Conservation (phyloP, 768 basidiomycete genomes). For the Lentinula edodes region DNA sequence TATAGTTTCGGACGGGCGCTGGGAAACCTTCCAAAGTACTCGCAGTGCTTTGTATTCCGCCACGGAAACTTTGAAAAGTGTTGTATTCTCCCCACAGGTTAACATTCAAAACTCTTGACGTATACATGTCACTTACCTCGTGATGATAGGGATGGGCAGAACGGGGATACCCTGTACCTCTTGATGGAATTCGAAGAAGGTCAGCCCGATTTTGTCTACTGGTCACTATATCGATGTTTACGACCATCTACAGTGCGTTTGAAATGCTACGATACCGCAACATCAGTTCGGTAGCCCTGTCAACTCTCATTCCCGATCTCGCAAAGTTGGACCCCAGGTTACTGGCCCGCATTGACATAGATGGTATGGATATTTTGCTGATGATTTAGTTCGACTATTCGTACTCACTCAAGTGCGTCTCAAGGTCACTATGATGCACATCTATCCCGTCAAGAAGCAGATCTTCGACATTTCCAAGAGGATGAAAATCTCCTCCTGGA, state of each 20-base stretch:
- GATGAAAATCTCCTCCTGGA: constrained; percentile 73
- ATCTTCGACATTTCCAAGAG: constrained; percentile 65
- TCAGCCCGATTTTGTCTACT: constrained; percentile 12
- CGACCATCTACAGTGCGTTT: constrained; percentile 52
- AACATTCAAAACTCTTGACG: background rate
- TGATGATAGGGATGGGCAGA: constrained; percentile 29
- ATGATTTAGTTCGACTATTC: background rate
- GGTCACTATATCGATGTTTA: background rate
- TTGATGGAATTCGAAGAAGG: constrained; percentile 41
- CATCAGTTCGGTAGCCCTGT: constrained; percentile 39
- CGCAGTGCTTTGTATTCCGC: constrained; percentile 27
- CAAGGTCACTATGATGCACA: constrained; percentile 59
- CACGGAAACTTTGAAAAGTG: constrained; percentile 28
- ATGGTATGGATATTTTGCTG: constrained; percentile 40
- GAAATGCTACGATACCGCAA: constrained; percentile 62
- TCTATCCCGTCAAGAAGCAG: constrained; percentile 67
- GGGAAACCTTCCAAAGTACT: constrained; percentile 30
- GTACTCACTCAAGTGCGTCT: background rate
- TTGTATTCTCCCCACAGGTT: constrained; percentile 39
- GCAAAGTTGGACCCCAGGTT: constrained; percentile 42
- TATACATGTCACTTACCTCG: background rate
- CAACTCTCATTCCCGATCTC: constrained; percentile 43
- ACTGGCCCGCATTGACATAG: constrained; percentile 59
- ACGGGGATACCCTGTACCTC: constrained; percentile 38
- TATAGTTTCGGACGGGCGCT: constrained; percentile 40